These are phyloP conservation scores for Fusarium marasasianum DNA, from an alignment of 2,329 filamentous ascomycete genomes.

Conservation along the genomic window DNA sequence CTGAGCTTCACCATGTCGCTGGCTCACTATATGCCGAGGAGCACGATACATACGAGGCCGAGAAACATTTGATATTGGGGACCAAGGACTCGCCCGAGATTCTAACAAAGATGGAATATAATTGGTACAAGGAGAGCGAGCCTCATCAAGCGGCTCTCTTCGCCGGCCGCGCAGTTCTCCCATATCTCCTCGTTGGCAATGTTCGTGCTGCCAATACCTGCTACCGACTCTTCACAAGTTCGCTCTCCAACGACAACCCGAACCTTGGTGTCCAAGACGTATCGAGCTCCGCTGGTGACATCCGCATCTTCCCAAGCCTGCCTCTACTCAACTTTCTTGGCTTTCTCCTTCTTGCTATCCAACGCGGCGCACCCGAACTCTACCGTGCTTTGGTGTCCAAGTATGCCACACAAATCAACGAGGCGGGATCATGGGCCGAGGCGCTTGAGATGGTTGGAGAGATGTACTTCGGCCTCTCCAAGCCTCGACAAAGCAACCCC, in stretches of 20 bases:
- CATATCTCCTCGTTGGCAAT: slow-evolving; percentile 91
- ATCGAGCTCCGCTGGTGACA: slow-evolving; percentile 75
- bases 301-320: slow-evolving; percentile 86
- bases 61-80: slow-evolving; percentile 87
- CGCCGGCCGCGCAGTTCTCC: slow-evolving; percentile 85
- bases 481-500: slow-evolving; percentile 89
- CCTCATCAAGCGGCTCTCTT: slow-evolving; percentile 88
- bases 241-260: slow-evolving; percentile 53
- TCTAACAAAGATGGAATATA: slow-evolving; percentile 85
- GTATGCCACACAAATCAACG: slow-evolving; percentile 81
- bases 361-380: slow-evolving; percentile 79
- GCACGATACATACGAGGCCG: slow-evolving; percentile 91
- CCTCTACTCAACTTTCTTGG: slow-evolving; percentile 96
- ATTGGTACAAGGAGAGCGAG: slow-evolving; percentile 92
- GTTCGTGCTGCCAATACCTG: slow-evolving; percentile 87
- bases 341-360: slow-evolving; percentile 82
- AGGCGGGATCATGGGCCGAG: slow-evolving; percentile 81
- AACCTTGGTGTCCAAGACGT: slow-evolving; percentile 82
- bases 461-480: slow-evolving; percentile 94
- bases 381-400: slow-evolving; percentile 85
- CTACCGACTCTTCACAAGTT: slow-evolving; percentile 69
- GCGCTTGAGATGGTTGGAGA: slow-evolving; percentile 88
- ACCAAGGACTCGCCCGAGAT: slow-evolving; percentile 87
- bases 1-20: slow-evolving; percentile 92
- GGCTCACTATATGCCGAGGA: slow-evolving; percentile 92